Base-by-base conservation (phyloP, 176 grass and related monocot species). In the Hyparrhenia diplandra region DNA sequence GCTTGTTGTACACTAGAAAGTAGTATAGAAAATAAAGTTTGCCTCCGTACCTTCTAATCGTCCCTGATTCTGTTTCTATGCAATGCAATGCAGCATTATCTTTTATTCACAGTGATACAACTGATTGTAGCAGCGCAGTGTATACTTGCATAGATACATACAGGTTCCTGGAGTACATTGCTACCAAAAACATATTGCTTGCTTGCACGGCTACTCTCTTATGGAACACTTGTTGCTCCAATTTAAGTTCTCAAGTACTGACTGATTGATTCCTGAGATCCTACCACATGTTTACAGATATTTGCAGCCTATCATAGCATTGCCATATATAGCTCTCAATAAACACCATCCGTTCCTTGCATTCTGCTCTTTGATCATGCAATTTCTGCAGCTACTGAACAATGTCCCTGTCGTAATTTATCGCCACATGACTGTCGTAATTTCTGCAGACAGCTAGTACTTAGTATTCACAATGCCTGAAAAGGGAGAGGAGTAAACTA, bases 71-170 rank as follows among this genome's bases (percentile, higher is more conserved):
- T 10, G 5, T 5, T 5, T 35, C 5, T 35, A 35, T 35, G n/a
- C n/a, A n/a, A 70, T 69, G 81, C n/a, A 79, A 80, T 74, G 61
- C 69, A 49, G 60, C 1, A 60, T 28, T 67, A 37, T 34, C 32
- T 34, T 34, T 34, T 34, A 17, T n/a, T n/a, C n/a, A n/a, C 67
- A 65, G 20, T 36, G 58, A 45, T 46, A 36, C 63, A 35, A 58
- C 21, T 58, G 21, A 13, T 46, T 14, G 3, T 45, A 45, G 0
- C 43, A 46, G 43, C 16, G 43, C 43, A 46, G 43, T 46, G 43
- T 16, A 18, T 49, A 49, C 13, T 9, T 70, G 57, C 29, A 45
- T 45, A 45, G 4, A 4, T 45, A 45, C 13, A 2, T 46, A 46
- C 4, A 49, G n/a, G n/a, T 80, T 58, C 10, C 31, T 61, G 76